phyloP scores from a whole-genome alignment of 306 rosid genomes.

The Dicorynia guianensis region DNA sequence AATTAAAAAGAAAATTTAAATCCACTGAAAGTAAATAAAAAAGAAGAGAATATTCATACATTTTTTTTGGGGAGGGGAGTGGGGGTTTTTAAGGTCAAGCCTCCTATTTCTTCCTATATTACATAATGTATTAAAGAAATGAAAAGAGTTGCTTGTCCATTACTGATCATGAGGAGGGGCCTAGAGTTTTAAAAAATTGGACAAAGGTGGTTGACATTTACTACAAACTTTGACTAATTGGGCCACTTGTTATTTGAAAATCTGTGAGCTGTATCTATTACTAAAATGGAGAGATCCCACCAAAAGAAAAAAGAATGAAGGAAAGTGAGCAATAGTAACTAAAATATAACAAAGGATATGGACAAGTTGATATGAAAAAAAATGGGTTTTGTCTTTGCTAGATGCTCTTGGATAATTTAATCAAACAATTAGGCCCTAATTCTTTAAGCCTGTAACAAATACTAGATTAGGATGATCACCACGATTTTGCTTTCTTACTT shows the following conservation, averaged over 20 bases:
- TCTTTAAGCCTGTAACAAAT: background rate
- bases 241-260: background rate
- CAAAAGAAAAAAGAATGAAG: background rate
- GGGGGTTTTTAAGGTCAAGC: background rate
- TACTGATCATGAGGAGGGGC: background rate
- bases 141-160: background rate
- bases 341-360: background rate
- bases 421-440: background rate
- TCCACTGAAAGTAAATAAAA: background rate
- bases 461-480: constrained; percentile 3
- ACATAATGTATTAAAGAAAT: background rate
- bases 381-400: background rate
- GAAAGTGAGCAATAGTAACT: constrained; percentile 22
- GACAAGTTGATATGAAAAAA: background rate
- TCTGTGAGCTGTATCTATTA: constrained; percentile 8
- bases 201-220: background rate
- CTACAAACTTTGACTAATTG: background rate
- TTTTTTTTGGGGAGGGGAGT: too few species aligned
- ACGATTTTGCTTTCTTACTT: background rate
- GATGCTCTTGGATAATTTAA: constrained; percentile 17
- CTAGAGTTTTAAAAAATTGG: background rate
- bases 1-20: too few species aligned
- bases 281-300: constrained; percentile 14
- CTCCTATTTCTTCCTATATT: background rate
- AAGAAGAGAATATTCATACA: background rate